Base-by-base conservation (phyloP, 2,329 filamentous ascomycete genomes). In the Ophiostoma himal-ulmi region DNA sequence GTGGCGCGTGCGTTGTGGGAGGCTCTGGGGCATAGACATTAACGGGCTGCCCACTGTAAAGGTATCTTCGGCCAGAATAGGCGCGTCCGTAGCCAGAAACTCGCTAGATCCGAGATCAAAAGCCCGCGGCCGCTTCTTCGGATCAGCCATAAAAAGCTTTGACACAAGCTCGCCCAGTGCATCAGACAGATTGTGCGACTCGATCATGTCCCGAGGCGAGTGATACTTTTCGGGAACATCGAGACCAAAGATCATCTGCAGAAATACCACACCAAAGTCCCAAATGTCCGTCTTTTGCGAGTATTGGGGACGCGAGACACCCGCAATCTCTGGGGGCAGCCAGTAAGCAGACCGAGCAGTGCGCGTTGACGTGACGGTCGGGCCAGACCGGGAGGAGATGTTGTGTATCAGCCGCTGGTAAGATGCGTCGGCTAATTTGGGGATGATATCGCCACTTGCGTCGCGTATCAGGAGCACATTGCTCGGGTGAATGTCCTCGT, bases 181-280 rank as follows among this genome's bases (percentile, higher is more conserved):
- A 65, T 88, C 85, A 0, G 93, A 95, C 10, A 97, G 82, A 10
- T 86, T 85, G 44, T 94, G 80, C 0, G 88, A 88, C 14, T 90
- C 88, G 77, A 92, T 89, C 68, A 97, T 80, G 60, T 88, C 87
- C 70, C 86, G 87, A 1, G 94, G 94, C 0, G 93, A 96, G 20
- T 89, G 89, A 78, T 95, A 94, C 71, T 89, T 91, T 71, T 90
- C 85, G 22, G 91, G 83, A 7, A 93, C 86, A 74, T 93, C 88
- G 44, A 93, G 83, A 1, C 95, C 95, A 78, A 97, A 94, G 3
- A 95, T 86, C 93, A 98, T 97, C 78, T 99, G 94, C 54, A 97
- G 80, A 75, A 97, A 91, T 5, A 97, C 86, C 39, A 97, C 88
- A 5, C 95, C 95, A 75, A 99, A 88, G 74, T 97, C 92, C 95